These are phyloP conservation scores for Lophiostoma macrostomum DNA, from an alignment of 495 filamentous ascomycete genomes.

Conservation along the genomic window DNA sequence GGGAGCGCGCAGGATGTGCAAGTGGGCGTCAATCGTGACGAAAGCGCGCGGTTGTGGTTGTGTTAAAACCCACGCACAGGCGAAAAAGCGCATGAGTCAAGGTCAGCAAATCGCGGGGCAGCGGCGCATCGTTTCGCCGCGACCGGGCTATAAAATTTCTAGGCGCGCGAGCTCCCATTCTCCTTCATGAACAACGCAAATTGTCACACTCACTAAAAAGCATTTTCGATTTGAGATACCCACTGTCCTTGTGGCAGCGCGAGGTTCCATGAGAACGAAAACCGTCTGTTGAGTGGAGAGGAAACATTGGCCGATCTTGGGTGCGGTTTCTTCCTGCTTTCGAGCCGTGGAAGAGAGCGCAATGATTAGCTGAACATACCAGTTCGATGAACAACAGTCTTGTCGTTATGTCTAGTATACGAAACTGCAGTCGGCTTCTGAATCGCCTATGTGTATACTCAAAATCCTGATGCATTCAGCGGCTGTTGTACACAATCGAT, in stretches of 20 bases:
- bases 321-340: slow-evolving; percentile 37
- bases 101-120: slow-evolving; percentile 19
- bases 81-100: slow-evolving; percentile 28
- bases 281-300: slow-evolving; percentile 38
- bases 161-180: neutral
- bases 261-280: slow-evolving; percentile 38
- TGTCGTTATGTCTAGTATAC: too few relatives aligned
- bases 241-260: slow-evolving; percentile 25
- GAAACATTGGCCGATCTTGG: slow-evolving; percentile 35
- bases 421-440: too few relatives aligned
- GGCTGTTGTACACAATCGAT: too few relatives aligned
- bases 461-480: too few relatives aligned
- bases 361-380: slow-evolving; percentile 40
- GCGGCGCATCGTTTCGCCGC: slow-evolving; percentile 18
- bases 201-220: slow-evolving; percentile 35
- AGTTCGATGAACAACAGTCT: too few relatives aligned
- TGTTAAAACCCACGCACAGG: slow-evolving; percentile 15
- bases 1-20: slow-evolving; percentile 1
- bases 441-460: too few relatives aligned
- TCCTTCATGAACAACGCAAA: slow-evolving; percentile 42
- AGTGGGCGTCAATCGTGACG: neutral
- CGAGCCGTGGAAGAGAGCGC: slow-evolving; percentile 37
- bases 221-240: slow-evolving; percentile 37
- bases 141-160: slow-evolving; percentile 18
- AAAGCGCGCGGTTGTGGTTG: neutral